Percentiles rank a stretch among this genome's conserved stretches.
Conservation (phyloP, 1,284 basidiomycete genomes). For the Ustilago crameri region DNA sequence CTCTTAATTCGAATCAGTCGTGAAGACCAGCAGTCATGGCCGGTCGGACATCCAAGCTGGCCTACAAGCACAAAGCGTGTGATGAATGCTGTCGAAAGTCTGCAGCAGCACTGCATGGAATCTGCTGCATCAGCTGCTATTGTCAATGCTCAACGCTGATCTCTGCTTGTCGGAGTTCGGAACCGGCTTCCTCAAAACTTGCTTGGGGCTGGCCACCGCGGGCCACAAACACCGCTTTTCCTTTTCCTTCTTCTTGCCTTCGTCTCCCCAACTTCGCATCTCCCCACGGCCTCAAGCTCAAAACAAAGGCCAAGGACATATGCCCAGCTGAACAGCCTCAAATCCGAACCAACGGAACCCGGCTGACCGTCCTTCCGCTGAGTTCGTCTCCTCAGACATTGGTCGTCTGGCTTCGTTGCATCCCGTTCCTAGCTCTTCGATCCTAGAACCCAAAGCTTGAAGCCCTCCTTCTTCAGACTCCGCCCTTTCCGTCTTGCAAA, state of each 20-base stretch:
- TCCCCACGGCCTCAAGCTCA: neutral
- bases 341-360: no score
- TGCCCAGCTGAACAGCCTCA: neutral
- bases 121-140: neutral
- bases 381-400: neutral
- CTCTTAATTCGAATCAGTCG: no score
- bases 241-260: neutral
- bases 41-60: no score
- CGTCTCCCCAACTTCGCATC: neutral
- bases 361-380: neutral
- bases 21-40: no score
- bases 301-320: neutral
- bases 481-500: constrained; percentile 30
- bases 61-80: no score
- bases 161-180: constrained; percentile 6
- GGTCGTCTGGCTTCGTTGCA: neutral
- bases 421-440: neutral
- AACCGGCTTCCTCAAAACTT: constrained; percentile 1
- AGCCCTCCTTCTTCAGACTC: constrained; percentile 15
- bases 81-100: no score
- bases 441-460: neutral
- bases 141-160: neutral
- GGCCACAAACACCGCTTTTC: no score
- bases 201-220: neutral
- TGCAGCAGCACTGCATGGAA: neutral